Conservation (phyloP, 2,329 filamentous ascomycete species). For the Penicillium hordei region DNA sequence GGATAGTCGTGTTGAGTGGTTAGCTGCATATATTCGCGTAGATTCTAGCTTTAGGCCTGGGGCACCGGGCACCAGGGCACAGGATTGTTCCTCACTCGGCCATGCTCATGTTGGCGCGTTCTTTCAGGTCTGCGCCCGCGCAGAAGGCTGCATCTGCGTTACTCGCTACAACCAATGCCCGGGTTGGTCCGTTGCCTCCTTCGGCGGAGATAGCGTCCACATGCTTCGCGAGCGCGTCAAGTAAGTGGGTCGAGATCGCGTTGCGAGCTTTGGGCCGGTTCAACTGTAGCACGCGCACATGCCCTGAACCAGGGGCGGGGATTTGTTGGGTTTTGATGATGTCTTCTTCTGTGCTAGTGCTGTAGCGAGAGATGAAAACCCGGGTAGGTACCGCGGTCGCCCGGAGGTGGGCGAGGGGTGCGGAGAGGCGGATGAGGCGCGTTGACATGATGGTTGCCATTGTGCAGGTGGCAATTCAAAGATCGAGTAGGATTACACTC, state of each 20-base stretch:
- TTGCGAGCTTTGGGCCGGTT: conserved; percentile 85
- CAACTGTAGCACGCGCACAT: conserved; percentile 83
- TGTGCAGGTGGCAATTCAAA: conserved; percentile 8
- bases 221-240: conserved; percentile 69
- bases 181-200: conserved; percentile 59
- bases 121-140: conserved; percentile 91
- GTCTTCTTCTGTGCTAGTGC: conserved; percentile 35
- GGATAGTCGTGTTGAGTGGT: conserved; percentile 10
- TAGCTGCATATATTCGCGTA: background rate
- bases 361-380: conserved; percentile 36
- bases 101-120: conserved; percentile 71
- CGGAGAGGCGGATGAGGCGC: conserved; percentile 29
- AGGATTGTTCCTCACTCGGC: conserved; percentile 63
- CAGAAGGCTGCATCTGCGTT: conserved; percentile 88
- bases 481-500: background rate
- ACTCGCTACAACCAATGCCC: conserved; percentile 80
- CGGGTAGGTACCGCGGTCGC: conserved; percentile 24
- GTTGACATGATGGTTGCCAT: conserved; percentile 34
- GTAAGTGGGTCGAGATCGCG: conserved; percentile 78
- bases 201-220: conserved; percentile 69
- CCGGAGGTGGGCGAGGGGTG: conserved; percentile 20
- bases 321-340: conserved; percentile 69
- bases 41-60: background rate
- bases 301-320: conserved; percentile 74
- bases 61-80: background rate